Conservation (phyloP, 495 filamentous ascomycete genomes). For the Penicillium turbatum region DNA sequence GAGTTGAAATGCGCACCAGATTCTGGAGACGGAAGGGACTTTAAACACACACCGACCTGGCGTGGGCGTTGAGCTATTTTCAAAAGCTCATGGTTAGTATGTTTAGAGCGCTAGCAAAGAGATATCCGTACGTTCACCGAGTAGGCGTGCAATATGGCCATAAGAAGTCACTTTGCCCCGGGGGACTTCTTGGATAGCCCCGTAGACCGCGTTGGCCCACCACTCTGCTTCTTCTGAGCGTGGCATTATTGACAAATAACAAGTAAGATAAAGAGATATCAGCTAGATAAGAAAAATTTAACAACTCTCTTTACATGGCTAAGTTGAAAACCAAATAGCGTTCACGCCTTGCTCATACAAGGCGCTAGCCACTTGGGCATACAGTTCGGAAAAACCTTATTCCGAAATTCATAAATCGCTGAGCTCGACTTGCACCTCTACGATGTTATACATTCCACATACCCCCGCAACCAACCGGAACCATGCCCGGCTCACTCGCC, state of each 20-base stretch:
- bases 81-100: not conserved
- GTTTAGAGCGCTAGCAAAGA: not conserved
- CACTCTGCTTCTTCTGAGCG: constrained; percentile 77
- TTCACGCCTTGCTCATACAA: not conserved
- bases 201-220: constrained; percentile 82
- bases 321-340: not conserved
- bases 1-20: constrained; percentile 54
- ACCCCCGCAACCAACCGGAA: not conserved
- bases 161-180: constrained; percentile 79
- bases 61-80: constrained; percentile 59
- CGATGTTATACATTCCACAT: not conserved
- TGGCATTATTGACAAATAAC: constrained; percentile 46
- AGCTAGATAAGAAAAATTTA: not conserved
- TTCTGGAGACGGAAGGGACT: constrained; percentile 62
- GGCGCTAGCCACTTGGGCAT: constrained; percentile 7
- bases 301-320: not conserved
- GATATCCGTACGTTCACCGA: constrained; percentile 64
- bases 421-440: constrained; percentile 1
- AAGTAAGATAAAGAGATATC: not conserved
- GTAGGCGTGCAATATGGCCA: constrained; percentile 76
- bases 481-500: constrained; percentile 54
- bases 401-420: constrained; percentile 27
- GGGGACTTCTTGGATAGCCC: constrained; percentile 79
- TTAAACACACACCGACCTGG: constrained; percentile 85
- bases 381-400: constrained; percentile 20